A percentile compares a stretch with the other conserved stretches of the same genome.
Conservation (phyloP, 139 green algal genomes). For the Tetradesmus obliquus region DNA sequence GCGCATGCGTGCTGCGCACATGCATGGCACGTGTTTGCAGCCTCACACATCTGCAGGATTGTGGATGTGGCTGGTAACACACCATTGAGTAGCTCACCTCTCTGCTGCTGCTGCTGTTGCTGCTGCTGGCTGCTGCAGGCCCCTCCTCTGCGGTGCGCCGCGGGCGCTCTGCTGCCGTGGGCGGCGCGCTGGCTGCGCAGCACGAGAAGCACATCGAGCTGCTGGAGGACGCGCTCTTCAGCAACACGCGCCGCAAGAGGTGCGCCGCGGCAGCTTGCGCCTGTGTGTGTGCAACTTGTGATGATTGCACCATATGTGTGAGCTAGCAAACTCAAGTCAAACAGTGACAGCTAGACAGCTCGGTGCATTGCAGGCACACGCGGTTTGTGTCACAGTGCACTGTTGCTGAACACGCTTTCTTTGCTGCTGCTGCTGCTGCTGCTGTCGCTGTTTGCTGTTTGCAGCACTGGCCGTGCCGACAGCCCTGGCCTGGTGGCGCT, state of each 20-base stretch:
- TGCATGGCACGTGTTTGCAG: no score
- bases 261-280: not conserved
- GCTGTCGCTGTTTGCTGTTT: not conserved
- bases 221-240: constrained; percentile 33
- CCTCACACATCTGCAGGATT: no score
- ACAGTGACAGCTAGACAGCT: no score
- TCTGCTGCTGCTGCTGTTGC: not conserved
- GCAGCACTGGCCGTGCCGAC: constrained; percentile 32
- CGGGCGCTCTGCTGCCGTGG: constrained; percentile 20
- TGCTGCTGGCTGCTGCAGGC: not conserved
- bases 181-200: not conserved
- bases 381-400: not conserved
- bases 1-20: no score
- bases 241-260: constrained; percentile 41
- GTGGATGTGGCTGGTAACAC: no score
- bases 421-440: not conserved
- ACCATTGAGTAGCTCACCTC: no score
- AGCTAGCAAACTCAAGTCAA: no score
- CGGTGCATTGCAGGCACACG: not conserved
- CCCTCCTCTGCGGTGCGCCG: not conserved
- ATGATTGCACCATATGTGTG: no score
- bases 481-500: constrained; percentile 30
- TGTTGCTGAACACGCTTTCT: not conserved
- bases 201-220: constrained; percentile 13
- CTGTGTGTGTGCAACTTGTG: not conserved